Evolutionary conservation across 2,329 filamentous ascomycete species (phyloP).

Genomic region (Shiraia bambusicola): DNA sequence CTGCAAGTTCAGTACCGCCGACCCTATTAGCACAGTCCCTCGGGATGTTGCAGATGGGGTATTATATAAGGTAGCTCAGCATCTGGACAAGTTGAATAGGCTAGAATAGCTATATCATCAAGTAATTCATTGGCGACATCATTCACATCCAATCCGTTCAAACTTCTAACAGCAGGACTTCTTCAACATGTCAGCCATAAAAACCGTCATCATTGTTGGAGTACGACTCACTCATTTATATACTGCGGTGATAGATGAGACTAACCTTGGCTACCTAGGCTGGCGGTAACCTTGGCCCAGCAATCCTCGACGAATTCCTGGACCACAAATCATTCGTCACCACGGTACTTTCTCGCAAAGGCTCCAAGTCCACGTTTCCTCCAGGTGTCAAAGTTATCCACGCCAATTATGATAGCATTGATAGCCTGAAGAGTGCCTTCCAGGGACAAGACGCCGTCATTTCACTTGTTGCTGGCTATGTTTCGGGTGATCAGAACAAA

Average conservation of each 20-base stretch:
- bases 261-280: constrained; percentile 26
- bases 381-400: constrained; percentile 48
- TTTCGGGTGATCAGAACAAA: constrained; percentile 49
- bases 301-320: constrained; percentile 46
- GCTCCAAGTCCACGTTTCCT: constrained; percentile 46
- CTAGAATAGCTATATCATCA: no score
- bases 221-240: constrained; percentile 23
- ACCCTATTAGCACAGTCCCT: no score
- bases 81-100: neutral
- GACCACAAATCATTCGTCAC: constrained; percentile 52
- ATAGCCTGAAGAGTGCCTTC: constrained; percentile 55
- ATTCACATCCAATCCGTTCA: neutral
- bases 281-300: constrained; percentile 47
- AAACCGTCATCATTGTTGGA: constrained; percentile 49
- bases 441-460: constrained; percentile 60
- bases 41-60: no score
- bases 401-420: constrained; percentile 51
- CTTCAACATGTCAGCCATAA: constrained; percentile 37
- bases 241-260: neutral
- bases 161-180: neutral
- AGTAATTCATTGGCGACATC: constrained; percentile 11
- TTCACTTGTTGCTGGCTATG: constrained; percentile 47
- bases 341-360: constrained; percentile 57
- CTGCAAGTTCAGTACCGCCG: no score
- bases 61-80: no score